Evolutionary conservation across 768 basidiomycete species (phyloP).

Genomic region (Ramaria sp.): DNA sequence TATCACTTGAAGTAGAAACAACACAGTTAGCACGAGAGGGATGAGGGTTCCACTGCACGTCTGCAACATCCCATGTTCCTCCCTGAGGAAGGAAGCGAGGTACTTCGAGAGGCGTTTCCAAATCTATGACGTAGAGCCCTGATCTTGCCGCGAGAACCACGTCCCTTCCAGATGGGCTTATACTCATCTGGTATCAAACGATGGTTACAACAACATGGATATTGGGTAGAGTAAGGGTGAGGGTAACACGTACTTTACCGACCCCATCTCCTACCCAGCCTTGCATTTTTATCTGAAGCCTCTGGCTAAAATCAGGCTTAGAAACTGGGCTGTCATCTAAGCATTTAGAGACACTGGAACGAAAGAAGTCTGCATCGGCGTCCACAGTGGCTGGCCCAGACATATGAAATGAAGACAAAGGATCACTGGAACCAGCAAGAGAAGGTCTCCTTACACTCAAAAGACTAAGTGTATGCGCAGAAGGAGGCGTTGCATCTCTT

Average conservation of each 20-base stretch:
- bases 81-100: slow-evolving; percentile 95
- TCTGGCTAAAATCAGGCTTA: slow-evolving; percentile 30
- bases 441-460: slow-evolving; percentile 8
- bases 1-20: slow-evolving; percentile 81
- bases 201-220: background rate
- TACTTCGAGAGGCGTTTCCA: slow-evolving; percentile 75
- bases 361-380: background rate
- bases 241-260: slow-evolving; percentile 55
- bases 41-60: slow-evolving; percentile 91
- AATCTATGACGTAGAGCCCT: slow-evolving; percentile 91
- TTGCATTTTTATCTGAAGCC: slow-evolving; percentile 71
- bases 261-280: slow-evolving; percentile 71
- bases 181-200: slow-evolving; percentile 69
- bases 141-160: slow-evolving; percentile 36
- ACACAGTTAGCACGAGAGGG: slow-evolving; percentile 66
- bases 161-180: slow-evolving; percentile 28
- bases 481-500: background rate
- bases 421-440: background rate
- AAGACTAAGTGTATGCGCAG: slow-evolving; percentile 7
- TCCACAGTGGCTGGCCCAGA: background rate
- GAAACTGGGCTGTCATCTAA: background rate
- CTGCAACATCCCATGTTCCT: slow-evolving; percentile 91
- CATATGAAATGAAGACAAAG: background rate
- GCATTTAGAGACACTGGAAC: background rate
- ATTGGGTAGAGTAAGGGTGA: background rate